Base-by-base conservation (phyloP, 176 grass and related monocot genomes). In the Aegilops speltoides region DNA sequence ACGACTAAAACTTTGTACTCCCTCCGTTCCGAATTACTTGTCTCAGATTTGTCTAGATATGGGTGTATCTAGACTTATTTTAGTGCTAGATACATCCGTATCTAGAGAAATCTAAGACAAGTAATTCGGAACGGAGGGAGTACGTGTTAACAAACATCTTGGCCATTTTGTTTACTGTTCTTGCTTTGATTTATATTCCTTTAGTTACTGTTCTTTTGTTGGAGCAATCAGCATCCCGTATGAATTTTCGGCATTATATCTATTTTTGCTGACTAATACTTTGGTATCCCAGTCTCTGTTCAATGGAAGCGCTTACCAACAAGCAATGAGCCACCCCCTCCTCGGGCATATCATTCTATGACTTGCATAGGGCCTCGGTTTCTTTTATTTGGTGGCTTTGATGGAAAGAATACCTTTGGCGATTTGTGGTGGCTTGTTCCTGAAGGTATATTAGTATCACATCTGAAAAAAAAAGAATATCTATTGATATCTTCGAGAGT, bases 401-500 rank as follows among this genome's bases (percentile, higher is more conserved):
- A 98, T 87, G 96, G 96, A 69, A 98, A 98, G 81, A 94, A 89
- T 66, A 95, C 96, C 2, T 98, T 98, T 85, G 91, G 91, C 8
- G 96, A 98, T 88, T 84, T 98, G 64, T 98, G 96, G 96, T 98
- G 96, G 96, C 90, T 98, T 81, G 96, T 98, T 85, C 88, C 91
- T 90, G 93, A 95, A 95, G 96, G 93, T 98, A 93, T 61, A 83
- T 26, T 36, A 54, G 71, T 67, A n/a, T 65, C 52, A 89, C 33
- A 24, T 64, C 22, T 60, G 23, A 50, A 76, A 37, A 74, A 73
- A 68, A 17, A 52, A 43, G 20, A 66, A 32, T 34, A 10, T 78
- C 0, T 48, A 24, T 41, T 86, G 73, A 41, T 78, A 77, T 81
- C 38, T 77, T 91, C 19, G 36, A 81, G 46, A 50, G 1, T 52